Conservation (phyloP, 2,329 filamentous ascomycete genomes). For the Colletotrichum noveboracense region DNA sequence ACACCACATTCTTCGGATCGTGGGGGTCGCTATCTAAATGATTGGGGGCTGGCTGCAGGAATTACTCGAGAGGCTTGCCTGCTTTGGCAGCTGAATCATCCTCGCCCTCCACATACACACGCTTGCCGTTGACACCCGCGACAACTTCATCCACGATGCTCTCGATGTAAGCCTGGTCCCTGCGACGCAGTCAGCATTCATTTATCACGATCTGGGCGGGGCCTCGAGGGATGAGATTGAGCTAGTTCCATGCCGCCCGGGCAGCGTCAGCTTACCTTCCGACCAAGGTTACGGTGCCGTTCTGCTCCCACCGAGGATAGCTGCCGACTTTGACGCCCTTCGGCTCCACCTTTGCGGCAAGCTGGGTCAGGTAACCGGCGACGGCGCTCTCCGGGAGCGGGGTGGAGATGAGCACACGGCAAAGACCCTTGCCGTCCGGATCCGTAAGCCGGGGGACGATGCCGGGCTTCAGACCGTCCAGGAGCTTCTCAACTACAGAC, state of each 20-base stretch:
- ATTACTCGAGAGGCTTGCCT: neutral
- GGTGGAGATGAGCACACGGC: conserved; percentile 83
- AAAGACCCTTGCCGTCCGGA: conserved; percentile 80
- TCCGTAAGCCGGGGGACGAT: conserved; percentile 76
- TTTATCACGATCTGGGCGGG: neutral
- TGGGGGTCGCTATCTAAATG: neutral
- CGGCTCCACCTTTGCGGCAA: conserved; percentile 75
- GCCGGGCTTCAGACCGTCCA: conserved; percentile 76
- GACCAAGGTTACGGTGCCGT: conserved; percentile 91
- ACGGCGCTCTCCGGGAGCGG: conserved; percentile 86
- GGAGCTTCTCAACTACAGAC: conserved; percentile 68
- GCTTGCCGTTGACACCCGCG: conserved; percentile 74
- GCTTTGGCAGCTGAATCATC: conserved; percentile 48
- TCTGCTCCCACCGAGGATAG: conserved; percentile 92
- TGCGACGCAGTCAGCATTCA: conserved; percentile 34
- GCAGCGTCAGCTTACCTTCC: conserved; percentile 49
- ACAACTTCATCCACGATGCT: conserved; percentile 80
- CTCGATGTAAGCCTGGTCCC: conserved; percentile 79
- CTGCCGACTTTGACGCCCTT: conserved; percentile 92
- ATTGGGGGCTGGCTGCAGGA: neutral
- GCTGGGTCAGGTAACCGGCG: conserved; percentile 80
- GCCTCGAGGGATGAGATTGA: neutral
- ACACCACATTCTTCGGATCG: neutral
- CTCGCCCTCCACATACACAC: conserved; percentile 75
- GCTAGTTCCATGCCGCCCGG: neutral